Base-by-base conservation (phyloP, 2,329 filamentous ascomycete species). In the Alternaria viburni region DNA sequence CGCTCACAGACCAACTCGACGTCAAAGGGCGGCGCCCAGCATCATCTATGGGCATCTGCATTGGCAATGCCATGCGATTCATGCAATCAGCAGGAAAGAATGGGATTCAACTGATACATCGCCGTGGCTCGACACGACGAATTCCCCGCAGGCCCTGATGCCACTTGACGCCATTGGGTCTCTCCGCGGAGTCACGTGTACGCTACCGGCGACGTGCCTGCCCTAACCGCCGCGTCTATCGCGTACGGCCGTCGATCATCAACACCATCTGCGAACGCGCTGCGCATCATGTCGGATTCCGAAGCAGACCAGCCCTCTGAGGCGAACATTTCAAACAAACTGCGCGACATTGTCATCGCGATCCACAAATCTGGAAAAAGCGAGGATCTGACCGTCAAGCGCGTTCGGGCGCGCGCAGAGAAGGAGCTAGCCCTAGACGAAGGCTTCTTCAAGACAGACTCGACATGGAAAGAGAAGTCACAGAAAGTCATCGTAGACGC, bases 301-400 rank as follows among this genome's bases (percentile, higher is more conserved):
- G 75, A 76, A 17, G 55, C 57, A 46, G 60, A 65, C 25, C 32
- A 73, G 13, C 81, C 78, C 10, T 74, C 79, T 12, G 78, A 83
- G 55, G 69, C 68, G 5, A 66, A 69, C 9, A 79, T 86, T 56
- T 75, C 82, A 46, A 66, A 73, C 52, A 79, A 78, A 25, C 72
- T 86, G 12, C 79, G 77, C 60, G 72, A 81, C 61, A 75, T 80
- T 26, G 82, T 85, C 41, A 73, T 78, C 49, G 69, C 76, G 4
- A 73, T 81, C 12, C 74, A 82, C 71, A 80, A 80, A 56, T 68
- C 71, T 3, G 79, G 78, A 58, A 78, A 86, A 19, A 74, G 78
- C 30, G 83, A 87, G 6, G 83, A 87, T 54, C 76, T 89, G 64
- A 89, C 88, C 0, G 81, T 89, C 56, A 89, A 87, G 66, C 81